phyloP scores from a whole-genome alignment of 257 asterid species.

The Craterostigma plantagineum region DNA sequence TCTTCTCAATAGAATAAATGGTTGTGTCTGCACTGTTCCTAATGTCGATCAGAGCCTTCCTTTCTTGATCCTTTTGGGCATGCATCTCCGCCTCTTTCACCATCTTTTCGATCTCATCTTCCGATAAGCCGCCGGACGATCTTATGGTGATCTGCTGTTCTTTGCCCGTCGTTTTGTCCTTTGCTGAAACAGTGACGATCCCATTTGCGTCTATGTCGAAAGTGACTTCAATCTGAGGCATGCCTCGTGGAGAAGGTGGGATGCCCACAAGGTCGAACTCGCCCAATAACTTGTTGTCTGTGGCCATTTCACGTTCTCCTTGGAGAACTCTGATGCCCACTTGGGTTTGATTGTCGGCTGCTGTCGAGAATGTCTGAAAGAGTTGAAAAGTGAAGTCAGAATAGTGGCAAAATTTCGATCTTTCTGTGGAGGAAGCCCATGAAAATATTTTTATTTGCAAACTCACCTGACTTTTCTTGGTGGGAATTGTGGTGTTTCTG shows the following conservation, averaged over 20 bases:
- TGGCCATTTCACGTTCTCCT: constrained; percentile 60
- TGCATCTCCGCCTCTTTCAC: constrained; percentile 55
- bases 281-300: constrained; percentile 42
- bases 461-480: constrained; percentile 59
- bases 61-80: constrained; percentile 54
- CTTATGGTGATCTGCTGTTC: constrained; percentile 57
- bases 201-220: constrained; percentile 68
- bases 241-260: constrained; percentile 58
- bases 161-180: constrained; percentile 46
- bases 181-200: constrained; percentile 43
- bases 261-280: constrained; percentile 53
- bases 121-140: constrained; percentile 50
- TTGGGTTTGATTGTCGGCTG: constrained; percentile 62
- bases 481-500: constrained; percentile 62
- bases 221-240: constrained; percentile 56
- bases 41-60: constrained; percentile 40
- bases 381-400: not conserved
- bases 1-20: constrained; percentile 44
- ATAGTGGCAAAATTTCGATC: not conserved
- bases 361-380: constrained; percentile 45
- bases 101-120: constrained; percentile 53
- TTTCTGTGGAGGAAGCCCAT: not conserved
- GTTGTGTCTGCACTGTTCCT: constrained; percentile 45
- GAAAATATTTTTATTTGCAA: not conserved
- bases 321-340: constrained; percentile 56